phyloP scores from a whole-genome alignment of 129 eudicot genomes.

The Saussurea involucrata region DNA sequence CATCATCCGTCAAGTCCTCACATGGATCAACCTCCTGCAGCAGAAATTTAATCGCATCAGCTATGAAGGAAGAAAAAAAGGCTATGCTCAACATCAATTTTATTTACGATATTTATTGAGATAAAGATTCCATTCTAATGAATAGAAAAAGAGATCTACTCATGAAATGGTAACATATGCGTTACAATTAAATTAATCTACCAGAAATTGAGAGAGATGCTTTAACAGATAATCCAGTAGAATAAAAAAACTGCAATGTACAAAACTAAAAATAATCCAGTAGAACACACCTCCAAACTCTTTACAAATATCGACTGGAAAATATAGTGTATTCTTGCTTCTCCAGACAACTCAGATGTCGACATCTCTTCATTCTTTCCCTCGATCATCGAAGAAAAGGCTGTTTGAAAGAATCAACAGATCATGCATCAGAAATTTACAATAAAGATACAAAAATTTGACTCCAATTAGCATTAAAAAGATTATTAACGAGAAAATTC shows the following conservation, averaged over 20 bases:
- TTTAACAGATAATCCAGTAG: neutral
- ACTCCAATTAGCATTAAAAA: neutral
- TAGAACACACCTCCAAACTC: conserved; percentile 89
- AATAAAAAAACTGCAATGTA: neutral
- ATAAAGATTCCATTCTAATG: neutral
- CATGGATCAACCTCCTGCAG: conserved; percentile 97
- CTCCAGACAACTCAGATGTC: conserved; percentile 92
- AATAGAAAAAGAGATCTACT: neutral
- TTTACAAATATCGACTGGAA: conserved; percentile 91
- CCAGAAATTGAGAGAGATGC: conserved; percentile 1
- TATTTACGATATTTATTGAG: neutral
- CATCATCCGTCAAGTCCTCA: conserved; percentile 95
- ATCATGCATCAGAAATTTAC: neutral
- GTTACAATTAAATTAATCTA: neutral
- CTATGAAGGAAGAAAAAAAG: no score
- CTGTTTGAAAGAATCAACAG: conserved; percentile 39
- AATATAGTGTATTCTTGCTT: conserved; percentile 91
- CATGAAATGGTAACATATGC: neutral
- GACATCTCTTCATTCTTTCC: conserved; percentile 98
- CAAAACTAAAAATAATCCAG: neutral
- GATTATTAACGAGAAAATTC: neutral
- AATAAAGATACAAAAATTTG: neutral
- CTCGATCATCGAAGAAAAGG: conserved; percentile 88
- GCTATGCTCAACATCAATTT: no score
- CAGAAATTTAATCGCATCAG: conserved; percentile 9